A percentile compares a stretch with the other conserved stretches of the same genome.
Conservation (phyloP, 805 yeast genomes). For the Candida andamanensis region DNA sequence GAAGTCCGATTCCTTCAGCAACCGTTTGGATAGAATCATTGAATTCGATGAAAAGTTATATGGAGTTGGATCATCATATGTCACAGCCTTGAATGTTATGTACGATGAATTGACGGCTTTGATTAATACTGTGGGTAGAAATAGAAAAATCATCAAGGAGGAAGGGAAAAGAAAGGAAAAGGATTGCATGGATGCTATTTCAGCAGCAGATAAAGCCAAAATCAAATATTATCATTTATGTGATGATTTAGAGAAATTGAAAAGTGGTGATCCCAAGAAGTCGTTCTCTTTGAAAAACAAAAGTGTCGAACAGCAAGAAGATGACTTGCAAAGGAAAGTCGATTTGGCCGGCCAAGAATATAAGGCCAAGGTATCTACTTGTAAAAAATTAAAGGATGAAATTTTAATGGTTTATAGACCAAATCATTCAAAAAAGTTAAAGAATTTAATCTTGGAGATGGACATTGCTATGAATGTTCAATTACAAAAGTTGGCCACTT, state of each 20-base stretch:
- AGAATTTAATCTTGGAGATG: constrained; percentile 74
- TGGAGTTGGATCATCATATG: constrained; percentile 69
- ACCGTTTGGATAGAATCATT: constrained; percentile 62
- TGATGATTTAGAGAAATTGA: constrained; percentile 78
- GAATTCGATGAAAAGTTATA: constrained; percentile 70
- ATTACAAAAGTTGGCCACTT: constrained; percentile 81
- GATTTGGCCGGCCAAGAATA: constrained; percentile 84
- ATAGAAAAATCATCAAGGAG: constrained; percentile 76
- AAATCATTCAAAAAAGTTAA: constrained; percentile 61
- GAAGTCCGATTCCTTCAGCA: constrained; percentile 61
- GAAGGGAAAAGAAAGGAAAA: constrained; percentile 78
- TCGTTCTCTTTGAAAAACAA: constrained; percentile 76
- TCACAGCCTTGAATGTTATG: constrained; percentile 77
- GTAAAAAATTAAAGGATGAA: constrained; percentile 70
- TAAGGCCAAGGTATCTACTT: constrained; percentile 65
- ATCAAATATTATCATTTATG: constrained; percentile 67
- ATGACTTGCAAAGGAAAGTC: constrained; percentile 75
- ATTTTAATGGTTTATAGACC: constrained; percentile 75
- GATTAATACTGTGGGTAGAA: constrained; percentile 60
- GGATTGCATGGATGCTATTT: constrained; percentile 77
- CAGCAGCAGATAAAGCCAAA: constrained; percentile 84
- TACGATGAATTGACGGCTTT: constrained; percentile 76
- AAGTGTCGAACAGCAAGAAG: constrained; percentile 84
- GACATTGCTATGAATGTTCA: constrained; percentile 89
- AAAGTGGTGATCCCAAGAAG: constrained; percentile 79